Percentiles rank a stretch among this genome's conserved stretches.
These are phyloP conservation scores for Paspalum notatum DNA, from an alignment of 176 grass and related monocot genomes.

Conservation along the genomic window DNA sequence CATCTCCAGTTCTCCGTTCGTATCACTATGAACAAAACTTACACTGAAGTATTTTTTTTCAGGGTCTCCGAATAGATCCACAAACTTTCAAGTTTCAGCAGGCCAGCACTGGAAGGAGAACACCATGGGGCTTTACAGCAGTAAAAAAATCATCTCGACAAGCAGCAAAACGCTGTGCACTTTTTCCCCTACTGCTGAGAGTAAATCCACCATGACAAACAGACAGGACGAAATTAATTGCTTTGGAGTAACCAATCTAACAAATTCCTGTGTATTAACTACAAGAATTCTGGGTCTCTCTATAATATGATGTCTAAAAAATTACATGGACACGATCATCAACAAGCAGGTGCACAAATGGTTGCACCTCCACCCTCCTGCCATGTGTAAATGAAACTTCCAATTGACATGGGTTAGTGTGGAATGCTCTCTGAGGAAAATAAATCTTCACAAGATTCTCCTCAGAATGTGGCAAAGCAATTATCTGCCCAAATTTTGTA, in stretches of 20 bases:
- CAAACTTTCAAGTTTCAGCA: background rate
- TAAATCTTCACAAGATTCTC: constrained; percentile 10
- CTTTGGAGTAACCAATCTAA: background rate
- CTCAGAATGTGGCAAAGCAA: constrained; percentile 19
- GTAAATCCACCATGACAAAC: background rate
- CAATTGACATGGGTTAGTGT: constrained; percentile 24
- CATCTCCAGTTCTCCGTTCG: too few relatives aligned
- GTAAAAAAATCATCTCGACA: background rate
- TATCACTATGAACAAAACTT: background rate
- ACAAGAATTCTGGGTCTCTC: constrained; percentile 16
- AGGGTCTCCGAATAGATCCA: background rate
- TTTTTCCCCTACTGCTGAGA: background rate
- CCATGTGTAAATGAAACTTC: constrained; percentile 29
- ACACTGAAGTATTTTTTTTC: background rate
- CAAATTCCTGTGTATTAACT: constrained; percentile 20
- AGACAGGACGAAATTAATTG: background rate
- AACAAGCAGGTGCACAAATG: constrained; percentile 19
- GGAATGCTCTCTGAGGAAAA: constrained; percentile 21
- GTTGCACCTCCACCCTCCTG: constrained; percentile 13
- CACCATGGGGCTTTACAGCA: background rate
- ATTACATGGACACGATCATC: background rate
- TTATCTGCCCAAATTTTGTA: constrained; percentile 43
- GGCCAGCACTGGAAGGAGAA: background rate
- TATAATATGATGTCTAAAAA: constrained; percentile 33
- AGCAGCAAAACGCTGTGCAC: background rate